These are phyloP conservation scores for Rhytidiadelphus loreus DNA, from an alignment of 225 moss, liverwort and hornwort genomes.

Conservation along the genomic window DNA sequence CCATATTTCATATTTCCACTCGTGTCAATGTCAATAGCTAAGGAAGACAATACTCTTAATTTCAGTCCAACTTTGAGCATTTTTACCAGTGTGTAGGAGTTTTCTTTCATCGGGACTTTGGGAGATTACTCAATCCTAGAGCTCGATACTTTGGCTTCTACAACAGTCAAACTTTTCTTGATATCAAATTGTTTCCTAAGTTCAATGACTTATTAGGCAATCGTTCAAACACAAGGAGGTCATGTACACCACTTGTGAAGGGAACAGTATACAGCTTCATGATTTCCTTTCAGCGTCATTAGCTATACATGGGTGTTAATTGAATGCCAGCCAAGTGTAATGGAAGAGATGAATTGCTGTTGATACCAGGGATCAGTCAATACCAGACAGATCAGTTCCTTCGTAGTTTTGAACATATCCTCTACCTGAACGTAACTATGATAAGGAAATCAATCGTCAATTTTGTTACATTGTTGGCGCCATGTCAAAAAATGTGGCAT, in stretches of 20 bases:
- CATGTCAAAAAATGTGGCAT: not conserved
- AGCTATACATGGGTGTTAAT: not conserved
- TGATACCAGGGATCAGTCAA: not conserved
- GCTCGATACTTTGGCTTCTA: not conserved
- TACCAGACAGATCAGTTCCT: not conserved
- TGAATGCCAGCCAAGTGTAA: not conserved
- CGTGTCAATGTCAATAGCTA: not conserved
- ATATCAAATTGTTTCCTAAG: not conserved
- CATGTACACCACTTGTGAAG: not conserved
- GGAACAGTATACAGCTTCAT: not conserved
- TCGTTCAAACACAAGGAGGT: not conserved
- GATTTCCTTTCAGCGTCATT: not conserved
- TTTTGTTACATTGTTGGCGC: not conserved
- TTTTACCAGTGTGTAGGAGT: not conserved
- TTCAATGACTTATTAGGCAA: not conserved
- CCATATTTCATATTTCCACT: not conserved
- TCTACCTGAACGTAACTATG: not conserved
- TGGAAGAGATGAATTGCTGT: not conserved
- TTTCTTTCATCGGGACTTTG: not conserved
- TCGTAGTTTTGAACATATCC: not conserved
- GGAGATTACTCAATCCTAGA: not conserved
- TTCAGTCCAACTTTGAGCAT: not conserved
- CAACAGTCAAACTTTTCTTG: not conserved
- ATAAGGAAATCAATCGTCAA: not conserved
- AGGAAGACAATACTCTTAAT: not conserved